phyloP scores from a whole-genome alignment of 805 yeast genomes.

The Sugiyamaella floridensis region DNA sequence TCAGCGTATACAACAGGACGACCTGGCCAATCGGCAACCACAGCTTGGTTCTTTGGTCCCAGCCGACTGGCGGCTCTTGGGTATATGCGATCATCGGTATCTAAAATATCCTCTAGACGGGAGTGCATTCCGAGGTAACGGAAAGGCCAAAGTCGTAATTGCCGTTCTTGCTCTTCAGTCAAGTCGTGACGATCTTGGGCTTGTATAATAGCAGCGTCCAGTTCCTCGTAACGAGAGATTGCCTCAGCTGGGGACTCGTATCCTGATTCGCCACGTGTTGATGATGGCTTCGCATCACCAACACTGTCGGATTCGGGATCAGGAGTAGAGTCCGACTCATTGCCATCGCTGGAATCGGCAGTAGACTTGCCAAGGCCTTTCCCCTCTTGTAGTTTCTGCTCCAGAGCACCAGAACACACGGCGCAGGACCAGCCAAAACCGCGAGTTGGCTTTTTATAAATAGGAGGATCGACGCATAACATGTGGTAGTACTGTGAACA shows the following conservation, averaged over 20 bases:
- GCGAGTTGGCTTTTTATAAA: constrained; percentile 68
- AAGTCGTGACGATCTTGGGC: constrained; percentile 13
- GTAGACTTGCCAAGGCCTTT: constrained; percentile 15
- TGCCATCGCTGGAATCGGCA: constrained; percentile 4
- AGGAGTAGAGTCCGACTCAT: background rate
- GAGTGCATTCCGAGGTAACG: constrained; percentile 74
- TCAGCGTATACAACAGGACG: constrained; percentile 63
- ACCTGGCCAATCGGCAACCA: constrained; percentile 56
- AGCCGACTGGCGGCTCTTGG: constrained; percentile 74
- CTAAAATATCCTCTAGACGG: constrained; percentile 67
- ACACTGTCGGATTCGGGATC: background rate
- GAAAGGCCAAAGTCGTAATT: constrained; percentile 53
- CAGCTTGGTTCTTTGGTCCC: constrained; percentile 62
- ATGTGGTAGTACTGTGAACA: constrained; percentile 70
- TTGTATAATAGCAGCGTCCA: constrained; percentile 19
- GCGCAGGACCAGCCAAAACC: constrained; percentile 93
- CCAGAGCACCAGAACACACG: constrained; percentile 42
- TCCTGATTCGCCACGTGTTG: background rate
- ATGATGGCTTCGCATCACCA: background rate
- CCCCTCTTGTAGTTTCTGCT: constrained; percentile 19
- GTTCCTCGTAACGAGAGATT: constrained; percentile 19
- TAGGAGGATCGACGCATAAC: constrained; percentile 80
- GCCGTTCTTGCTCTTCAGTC: constrained; percentile 26
- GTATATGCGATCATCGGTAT: constrained; percentile 68
- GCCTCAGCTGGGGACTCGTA: constrained; percentile 3